These are phyloP conservation scores for Colletotrichum endophyticum DNA, from an alignment of 2,329 filamentous ascomycete species.

Conservation along the genomic window DNA sequence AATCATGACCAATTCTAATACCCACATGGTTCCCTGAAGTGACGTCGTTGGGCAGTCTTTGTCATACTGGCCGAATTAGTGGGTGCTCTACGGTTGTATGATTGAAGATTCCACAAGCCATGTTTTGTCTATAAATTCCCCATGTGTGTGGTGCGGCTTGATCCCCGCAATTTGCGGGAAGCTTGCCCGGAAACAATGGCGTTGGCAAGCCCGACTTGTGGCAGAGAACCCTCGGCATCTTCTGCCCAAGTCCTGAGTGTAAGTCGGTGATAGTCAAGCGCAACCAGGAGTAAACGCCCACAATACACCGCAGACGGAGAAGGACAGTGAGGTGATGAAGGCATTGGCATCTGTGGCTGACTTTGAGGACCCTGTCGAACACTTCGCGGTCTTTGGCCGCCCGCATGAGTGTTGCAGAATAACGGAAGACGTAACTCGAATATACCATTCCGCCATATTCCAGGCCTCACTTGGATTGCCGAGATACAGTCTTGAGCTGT, in stretches of 20 bases:
- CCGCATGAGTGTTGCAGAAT: background rate
- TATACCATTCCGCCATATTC: background rate
- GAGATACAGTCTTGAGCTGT: background rate
- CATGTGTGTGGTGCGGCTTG: too few species aligned
- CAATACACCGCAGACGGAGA: background rate
- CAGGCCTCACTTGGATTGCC: background rate
- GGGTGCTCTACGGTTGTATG: too few species aligned
- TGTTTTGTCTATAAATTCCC: too few species aligned
- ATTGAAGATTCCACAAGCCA: too few species aligned
- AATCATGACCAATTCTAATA: constrained; percentile 20
- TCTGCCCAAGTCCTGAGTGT: too few species aligned
- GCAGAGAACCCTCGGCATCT: too few species aligned
- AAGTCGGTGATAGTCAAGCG: too few species aligned
- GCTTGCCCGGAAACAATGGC: too few species aligned
- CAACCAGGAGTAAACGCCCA: background rate
- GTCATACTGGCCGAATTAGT: too few species aligned
- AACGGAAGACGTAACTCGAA: background rate
- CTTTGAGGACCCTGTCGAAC: background rate
- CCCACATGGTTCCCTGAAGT: background rate
- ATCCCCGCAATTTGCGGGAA: too few species aligned
- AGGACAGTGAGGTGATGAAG: background rate
- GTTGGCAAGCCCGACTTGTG: too few species aligned
- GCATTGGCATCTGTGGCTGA: background rate
- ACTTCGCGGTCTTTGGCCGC: background rate
- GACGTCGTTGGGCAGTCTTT: too few species aligned